Evolutionary conservation across 441 rosid genomes (phyloP).

Genomic region (Melastoma candidum): DNA sequence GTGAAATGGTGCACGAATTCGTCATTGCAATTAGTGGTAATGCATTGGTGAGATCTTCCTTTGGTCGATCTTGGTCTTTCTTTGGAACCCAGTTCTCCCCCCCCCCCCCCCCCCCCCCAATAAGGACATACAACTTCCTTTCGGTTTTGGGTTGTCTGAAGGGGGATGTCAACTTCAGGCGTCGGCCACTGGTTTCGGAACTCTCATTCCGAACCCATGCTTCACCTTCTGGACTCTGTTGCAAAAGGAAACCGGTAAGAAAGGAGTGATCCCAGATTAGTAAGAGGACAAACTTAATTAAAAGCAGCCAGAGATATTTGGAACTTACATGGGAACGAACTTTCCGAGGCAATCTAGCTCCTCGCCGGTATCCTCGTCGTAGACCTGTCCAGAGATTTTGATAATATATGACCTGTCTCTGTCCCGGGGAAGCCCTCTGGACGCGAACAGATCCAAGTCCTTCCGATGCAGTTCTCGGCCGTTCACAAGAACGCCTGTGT

Average conservation of each 20-base stretch:
- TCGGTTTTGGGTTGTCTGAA: too few species aligned
- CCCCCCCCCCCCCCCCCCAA: too few species aligned
- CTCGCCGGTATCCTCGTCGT: slow-evolving; percentile 81
- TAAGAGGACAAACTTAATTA: too few species aligned
- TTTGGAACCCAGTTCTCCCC: too few species aligned
- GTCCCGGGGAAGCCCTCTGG: slow-evolving; percentile 64
- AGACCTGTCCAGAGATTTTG: slow-evolving; percentile 73
- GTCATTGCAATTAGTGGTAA: too few species aligned
- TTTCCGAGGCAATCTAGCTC: slow-evolving; percentile 88
- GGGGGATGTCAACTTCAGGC: too few species aligned
- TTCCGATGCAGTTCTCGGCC: slow-evolving; percentile 84
- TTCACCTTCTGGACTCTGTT: slow-evolving; percentile 66
- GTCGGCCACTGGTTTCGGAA: slow-evolving; percentile 36
- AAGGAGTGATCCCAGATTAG: too few species aligned
- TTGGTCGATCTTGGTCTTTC: too few species aligned
- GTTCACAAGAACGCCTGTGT: slow-evolving; percentile 62
- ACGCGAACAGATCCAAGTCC: slow-evolving; percentile 64
- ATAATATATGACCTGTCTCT: slow-evolving; percentile 61
- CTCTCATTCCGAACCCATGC: slow-evolving; percentile 93
- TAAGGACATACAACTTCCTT: too few species aligned
- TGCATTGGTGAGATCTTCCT: too few species aligned
- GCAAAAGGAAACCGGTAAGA: neutral
- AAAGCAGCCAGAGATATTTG: neutral
- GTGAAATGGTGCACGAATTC: too few species aligned
- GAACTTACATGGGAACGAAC: slow-evolving; percentile 92